phyloP scores from a whole-genome alignment of 306 rosid species.

The Phaseolus lunatus region DNA sequence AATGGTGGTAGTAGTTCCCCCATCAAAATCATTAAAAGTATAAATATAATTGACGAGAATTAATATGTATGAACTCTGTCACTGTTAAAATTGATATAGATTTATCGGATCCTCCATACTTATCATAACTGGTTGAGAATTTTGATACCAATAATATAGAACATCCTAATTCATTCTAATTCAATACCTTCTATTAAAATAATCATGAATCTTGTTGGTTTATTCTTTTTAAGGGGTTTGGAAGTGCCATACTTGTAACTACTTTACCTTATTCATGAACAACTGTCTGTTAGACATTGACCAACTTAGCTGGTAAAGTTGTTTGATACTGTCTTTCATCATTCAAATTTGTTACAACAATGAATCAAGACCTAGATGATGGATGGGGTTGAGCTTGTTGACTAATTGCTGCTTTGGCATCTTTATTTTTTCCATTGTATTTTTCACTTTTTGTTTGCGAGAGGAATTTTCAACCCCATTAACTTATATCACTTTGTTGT shows the following conservation, averaged over 20 bases:
- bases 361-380: neutral
- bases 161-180: conserved; percentile 10
- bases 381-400: conserved; percentile 26
- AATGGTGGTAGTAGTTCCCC: neutral
- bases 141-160: neutral
- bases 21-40: neutral
- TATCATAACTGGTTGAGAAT: neutral
- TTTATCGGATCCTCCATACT: neutral
- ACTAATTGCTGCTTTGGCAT: conserved; percentile 21
- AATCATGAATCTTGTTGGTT: neutral
- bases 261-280: neutral
- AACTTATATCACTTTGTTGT: conserved; percentile 5
- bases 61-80: neutral
- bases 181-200: neutral
- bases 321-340: conserved; percentile 13
- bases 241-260: conserved; percentile 23
- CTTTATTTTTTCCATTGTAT: neutral
- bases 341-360: conserved; percentile 16
- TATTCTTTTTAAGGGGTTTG: neutral
- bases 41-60: neutral
- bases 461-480: neutral
- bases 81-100: neutral
- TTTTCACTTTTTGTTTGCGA: neutral
- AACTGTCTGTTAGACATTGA: conserved; percentile 16
- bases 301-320: neutral